These are phyloP conservation scores for Talaromyces atroroseus DNA, from an alignment of 2,329 filamentous ascomycete genomes.

Conservation along the genomic window DNA sequence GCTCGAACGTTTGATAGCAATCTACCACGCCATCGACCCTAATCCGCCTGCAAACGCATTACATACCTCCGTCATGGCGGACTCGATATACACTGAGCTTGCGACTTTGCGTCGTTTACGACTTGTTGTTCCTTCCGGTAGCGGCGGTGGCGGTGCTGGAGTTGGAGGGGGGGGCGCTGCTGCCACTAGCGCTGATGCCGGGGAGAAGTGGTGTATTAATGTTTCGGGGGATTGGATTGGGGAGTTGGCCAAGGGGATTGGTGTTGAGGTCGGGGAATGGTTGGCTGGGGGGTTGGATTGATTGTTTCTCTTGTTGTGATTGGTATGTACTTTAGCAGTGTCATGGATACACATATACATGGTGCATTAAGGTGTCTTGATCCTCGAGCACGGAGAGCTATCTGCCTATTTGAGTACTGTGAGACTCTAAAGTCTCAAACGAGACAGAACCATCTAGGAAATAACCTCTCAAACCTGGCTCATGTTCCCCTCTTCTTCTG, in stretches of 20 bases:
- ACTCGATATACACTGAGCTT: constrained; percentile 42
- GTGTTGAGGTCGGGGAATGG: constrained; percentile 43
- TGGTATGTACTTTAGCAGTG: background rate
- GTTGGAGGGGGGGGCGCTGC: constrained; percentile 17
- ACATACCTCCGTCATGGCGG: constrained; percentile 33
- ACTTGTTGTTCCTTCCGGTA: constrained; percentile 40
- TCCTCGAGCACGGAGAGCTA: too few species aligned
- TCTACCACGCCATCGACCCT: constrained; percentile 44
- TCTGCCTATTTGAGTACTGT: too few species aligned
- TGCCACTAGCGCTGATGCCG: constrained; percentile 34
- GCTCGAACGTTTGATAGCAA: constrained; percentile 43
- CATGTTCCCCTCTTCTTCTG: too few species aligned
- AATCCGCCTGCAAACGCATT: constrained; percentile 38
- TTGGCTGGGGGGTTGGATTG: constrained; percentile 35
- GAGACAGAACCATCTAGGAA: too few species aligned
- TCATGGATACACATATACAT: too few species aligned
- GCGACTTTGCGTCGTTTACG: constrained; percentile 43
- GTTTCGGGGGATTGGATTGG: constrained; percentile 44
- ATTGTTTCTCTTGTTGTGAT: background rate
- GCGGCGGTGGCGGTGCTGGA: constrained; percentile 23
- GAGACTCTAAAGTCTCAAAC: too few species aligned
- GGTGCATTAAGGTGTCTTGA: too few species aligned
- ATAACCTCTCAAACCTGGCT: too few species aligned
- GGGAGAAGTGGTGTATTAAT: constrained; percentile 46
- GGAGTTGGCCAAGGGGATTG: constrained; percentile 40